phyloP scores from a whole-genome alignment of 2,329 filamentous ascomycete species.

The Westerdykella sp. region DNA sequence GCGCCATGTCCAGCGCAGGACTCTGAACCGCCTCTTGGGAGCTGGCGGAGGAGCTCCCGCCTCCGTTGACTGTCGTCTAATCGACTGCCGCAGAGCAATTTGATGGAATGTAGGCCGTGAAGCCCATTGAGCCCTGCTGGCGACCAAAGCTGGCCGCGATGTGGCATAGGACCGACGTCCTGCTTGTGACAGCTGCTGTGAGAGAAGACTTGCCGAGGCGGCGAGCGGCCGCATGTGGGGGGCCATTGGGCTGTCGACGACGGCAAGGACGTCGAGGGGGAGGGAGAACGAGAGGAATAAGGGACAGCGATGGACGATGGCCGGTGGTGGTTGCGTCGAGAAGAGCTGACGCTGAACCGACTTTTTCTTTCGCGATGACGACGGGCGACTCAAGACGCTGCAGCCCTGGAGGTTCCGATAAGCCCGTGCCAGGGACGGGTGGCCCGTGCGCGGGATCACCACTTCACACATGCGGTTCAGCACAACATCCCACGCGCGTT shows the following conservation, averaged over 20 bases:
- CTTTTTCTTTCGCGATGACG: not conserved
- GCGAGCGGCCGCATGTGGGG: slow-evolving; percentile 33
- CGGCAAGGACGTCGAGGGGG: slow-evolving; percentile 2
- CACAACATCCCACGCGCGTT: not conserved
- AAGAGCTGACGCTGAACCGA: not conserved
- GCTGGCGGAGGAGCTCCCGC: slow-evolving; percentile 23
- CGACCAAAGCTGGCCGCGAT: slow-evolving; percentile 28
- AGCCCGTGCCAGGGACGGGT: not conserved
- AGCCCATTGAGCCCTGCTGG: slow-evolving; percentile 31
- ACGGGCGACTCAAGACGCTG: not conserved
- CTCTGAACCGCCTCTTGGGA: slow-evolving; percentile 53
- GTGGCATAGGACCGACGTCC: slow-evolving; percentile 33
- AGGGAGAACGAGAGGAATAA: slow-evolving; percentile 5
- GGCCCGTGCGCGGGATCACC: not conserved
- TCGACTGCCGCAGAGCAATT: slow-evolving; percentile 32
- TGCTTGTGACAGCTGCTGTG: slow-evolving; percentile 27
- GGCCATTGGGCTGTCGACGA: slow-evolving; percentile 23
- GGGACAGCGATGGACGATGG: slow-evolving; percentile 1
- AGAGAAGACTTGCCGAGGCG: slow-evolving; percentile 19
- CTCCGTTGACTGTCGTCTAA: slow-evolving; percentile 30
- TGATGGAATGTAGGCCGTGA: slow-evolving; percentile 29
- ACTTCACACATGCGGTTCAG: not conserved
- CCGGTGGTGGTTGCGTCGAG: too few relatives aligned
- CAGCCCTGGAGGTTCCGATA: not conserved
- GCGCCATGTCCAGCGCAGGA: slow-evolving; percentile 77